Base-by-base conservation (phyloP, 345 rosid genomes). In the Noccaea bulbosa region DNA sequence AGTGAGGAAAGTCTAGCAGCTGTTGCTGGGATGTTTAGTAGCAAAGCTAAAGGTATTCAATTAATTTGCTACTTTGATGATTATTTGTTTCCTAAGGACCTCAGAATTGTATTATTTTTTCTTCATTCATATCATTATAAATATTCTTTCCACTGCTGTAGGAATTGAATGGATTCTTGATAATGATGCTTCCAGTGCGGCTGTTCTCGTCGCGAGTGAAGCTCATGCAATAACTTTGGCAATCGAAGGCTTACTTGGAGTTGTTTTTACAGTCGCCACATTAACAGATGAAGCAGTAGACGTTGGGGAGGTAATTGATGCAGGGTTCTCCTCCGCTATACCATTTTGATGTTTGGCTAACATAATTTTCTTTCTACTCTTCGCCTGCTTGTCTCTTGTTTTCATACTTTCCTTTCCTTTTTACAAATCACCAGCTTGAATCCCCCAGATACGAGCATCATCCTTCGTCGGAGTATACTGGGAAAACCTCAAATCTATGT, bases 1-100 rank as follows among this genome's bases (percentile, higher is more conserved):
- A 86, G 96, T 79, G 99, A 94, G 70, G 97, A 91, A 81, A 91
- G 91, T 85, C 80, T 94, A 74, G 84, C 87, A 37, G 97, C 99
- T 79, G 96, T 94, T 78, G 97, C 99, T 12, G 99, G 97, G 83
- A 94, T 94, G 99, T 94, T 94, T 81, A 94, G 89, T 78, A 94
- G 99, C 90, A 94, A 94, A 85, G 97, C 99, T 51, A 94, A 94
- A 89, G 99, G 98, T 93, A 77, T 70, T 56, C 53, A 67, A 5
- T 80, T 32, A 57, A 22, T 20, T 50, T 70, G 63, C 54, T 54
- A 33, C 47, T 47, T 3, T 34, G 40, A 44, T 32, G 63, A 52
- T 58, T 55, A 65, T 40, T 66, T 30, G 24, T n/a, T 43, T 11
- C n/a, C 43, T 67, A 2, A 33, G 48, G 14, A 37, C 14, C 35